Percentiles rank a stretch among this genome's conserved stretches.
These are phyloP conservation scores for Zymoseptoria tritici DNA, from an alignment of 2,329 filamentous ascomycete species.

Conservation along the genomic window DNA sequence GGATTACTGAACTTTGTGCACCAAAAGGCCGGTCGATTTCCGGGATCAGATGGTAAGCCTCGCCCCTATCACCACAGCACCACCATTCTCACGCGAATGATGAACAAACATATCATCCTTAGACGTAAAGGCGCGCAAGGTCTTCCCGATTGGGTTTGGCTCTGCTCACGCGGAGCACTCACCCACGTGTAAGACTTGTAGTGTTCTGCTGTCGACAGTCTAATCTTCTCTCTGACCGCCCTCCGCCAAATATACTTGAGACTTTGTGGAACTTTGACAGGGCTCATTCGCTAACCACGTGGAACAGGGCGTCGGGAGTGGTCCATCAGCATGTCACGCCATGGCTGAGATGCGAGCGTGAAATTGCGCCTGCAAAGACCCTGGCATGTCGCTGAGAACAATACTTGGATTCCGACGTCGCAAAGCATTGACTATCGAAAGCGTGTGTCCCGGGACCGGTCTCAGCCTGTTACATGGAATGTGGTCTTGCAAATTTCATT, in stretches of 20 bases:
- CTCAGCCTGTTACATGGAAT: neutral
- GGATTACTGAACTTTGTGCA: slow-evolving; percentile 37
- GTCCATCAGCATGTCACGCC: neutral
- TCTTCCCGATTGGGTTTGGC: slow-evolving; percentile 20
- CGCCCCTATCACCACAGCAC: neutral
- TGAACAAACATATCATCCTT: slow-evolving; percentile 35
- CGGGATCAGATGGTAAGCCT: neutral
- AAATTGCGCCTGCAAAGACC: neutral
- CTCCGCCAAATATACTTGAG: neutral
- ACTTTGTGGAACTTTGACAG: neutral
- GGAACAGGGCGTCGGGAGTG: neutral
- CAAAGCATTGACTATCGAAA: neutral
- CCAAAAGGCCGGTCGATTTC: neutral
- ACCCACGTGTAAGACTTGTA: slow-evolving; percentile 17
- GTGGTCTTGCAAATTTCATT: neutral
- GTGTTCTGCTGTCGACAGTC: slow-evolving; percentile 25
- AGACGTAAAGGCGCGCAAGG: slow-evolving; percentile 27
- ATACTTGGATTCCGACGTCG: neutral
- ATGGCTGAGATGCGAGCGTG: neutral
- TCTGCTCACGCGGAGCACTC: slow-evolving; percentile 12
- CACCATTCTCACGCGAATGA: slow-evolving; percentile 17
- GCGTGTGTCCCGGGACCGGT: neutral
- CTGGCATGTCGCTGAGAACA: neutral
- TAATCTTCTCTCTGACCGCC: slow-evolving; percentile 32
- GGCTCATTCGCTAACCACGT: neutral